Evolutionary conservation across 2,329 filamentous ascomycete genomes (phyloP), one percentile per base, ranked within the genome.

Genomic region (Penicillium fuscoglaucum): DNA sequence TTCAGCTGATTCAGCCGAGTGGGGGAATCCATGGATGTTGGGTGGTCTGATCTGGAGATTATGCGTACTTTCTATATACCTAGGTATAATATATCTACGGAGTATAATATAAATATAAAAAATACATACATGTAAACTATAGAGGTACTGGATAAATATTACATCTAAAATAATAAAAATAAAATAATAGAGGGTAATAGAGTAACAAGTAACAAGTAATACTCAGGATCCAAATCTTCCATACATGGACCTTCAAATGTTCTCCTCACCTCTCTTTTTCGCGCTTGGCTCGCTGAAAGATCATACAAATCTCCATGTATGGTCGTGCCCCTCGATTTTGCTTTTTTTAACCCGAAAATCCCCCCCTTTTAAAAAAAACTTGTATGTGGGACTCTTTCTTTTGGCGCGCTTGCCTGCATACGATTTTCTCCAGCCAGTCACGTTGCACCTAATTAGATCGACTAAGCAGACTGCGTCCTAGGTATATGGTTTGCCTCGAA

Each of bases 351-450:
- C 6, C 13, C 17, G 33, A 29, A 21, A 26, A 12, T 4, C 7
- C 40, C 45, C 33, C 44, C 17, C 17, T 24, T 15, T 3, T 7
- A 28, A 28, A 28, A 44, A 44, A 54, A 28, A 13, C 31, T 13
- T 33, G 21, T 33, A 21, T 47, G 39, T 45, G 46, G 52, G 31
- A 45, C 26, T 26, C 19, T 41, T 29, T 33, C 31, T 43, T 53
- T 58, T 54, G 28, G 37, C 43, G 49, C 50, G 50, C 21, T 54
- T 54, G 50, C 55, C 50, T 54, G 54, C 54, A 56, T 55, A 24
- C 31, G 52, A 56, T 43, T 21, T 37, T 57, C 21, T 52, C 17
- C 37, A 54, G 50, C 65, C 65, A 66, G 57, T 66, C 64, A 67
- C 45, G 57, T 39, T 21, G 26, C 51, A 37, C 31, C 19, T 55